Evolutionary conservation across 2,329 filamentous ascomycete genomes (phyloP).

Genomic region (Nemania serpens): DNA sequence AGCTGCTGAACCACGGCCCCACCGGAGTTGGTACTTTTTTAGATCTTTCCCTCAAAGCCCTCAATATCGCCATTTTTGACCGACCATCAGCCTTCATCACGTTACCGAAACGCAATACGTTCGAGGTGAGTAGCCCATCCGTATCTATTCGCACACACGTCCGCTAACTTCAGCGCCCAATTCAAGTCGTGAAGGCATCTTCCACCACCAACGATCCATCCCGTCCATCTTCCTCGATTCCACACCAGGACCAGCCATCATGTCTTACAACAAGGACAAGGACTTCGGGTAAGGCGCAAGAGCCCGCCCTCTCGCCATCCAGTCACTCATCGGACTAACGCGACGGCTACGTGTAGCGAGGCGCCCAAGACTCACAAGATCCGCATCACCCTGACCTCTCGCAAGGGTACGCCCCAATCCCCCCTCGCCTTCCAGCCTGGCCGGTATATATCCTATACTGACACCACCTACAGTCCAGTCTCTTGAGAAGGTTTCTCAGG

Average conservation of each 20-base stretch:
- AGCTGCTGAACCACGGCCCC: conserved; percentile 6
- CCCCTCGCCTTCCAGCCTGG: background rate
- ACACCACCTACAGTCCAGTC: conserved; percentile 68
- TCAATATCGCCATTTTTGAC: conserved; percentile 12
- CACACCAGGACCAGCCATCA: conserved; percentile 55
- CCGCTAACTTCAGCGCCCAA: conserved; percentile 44
- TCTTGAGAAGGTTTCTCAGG: conserved; percentile 97
- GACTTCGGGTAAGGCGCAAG: conserved; percentile 60
- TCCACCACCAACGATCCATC: conserved; percentile 21
- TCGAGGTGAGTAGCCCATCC: conserved; percentile 27
- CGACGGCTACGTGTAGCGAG: conserved; percentile 55
- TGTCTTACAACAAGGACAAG: conserved; percentile 99
- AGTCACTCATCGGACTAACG: background rate
- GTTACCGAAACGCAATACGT: conserved; percentile 67
- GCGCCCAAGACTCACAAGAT: conserved; percentile 54
- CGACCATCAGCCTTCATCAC: conserved; percentile 56
- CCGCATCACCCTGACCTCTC: conserved; percentile 88
- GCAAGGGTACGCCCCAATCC: conserved; percentile 38
- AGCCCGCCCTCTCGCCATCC: background rate
- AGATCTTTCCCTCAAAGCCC: conserved; percentile 15
- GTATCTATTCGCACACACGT: background rate
- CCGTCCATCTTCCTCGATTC: conserved; percentile 21
- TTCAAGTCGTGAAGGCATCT: conserved; percentile 79
- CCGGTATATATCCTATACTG: too few relatives aligned
- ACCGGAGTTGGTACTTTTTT: conserved; percentile 25